A percentile compares a stretch with the other conserved stretches of the same genome.
Evolutionary conservation across 495 filamentous ascomycete species (phyloP).

Genomic region (Annulohypoxylon bovei): DNA sequence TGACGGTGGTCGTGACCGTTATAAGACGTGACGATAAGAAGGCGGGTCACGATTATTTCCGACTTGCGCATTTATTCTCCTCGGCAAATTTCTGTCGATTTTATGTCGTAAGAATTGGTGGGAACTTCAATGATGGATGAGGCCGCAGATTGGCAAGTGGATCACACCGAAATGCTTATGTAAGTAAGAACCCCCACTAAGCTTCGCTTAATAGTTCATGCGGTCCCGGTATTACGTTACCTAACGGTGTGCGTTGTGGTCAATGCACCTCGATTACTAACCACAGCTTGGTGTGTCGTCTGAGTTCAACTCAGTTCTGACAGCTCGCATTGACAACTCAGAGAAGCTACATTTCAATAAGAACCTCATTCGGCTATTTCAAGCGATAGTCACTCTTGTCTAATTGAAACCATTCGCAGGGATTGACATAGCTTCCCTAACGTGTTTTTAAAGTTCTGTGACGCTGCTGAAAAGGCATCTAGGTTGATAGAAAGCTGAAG

Average conservation of each 20-base stretch:
- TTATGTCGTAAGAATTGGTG: background rate
- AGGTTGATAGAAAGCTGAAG: background rate
- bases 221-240: no score
- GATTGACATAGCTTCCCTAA: no score
- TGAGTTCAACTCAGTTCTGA: background rate
- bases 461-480: background rate
- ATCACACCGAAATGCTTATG: background rate
- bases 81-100: background rate
- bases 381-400: background rate
- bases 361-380: background rate
- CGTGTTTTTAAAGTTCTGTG: background rate
- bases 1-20: slow-evolving; percentile 16
- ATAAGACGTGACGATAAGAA: slow-evolving; percentile 10
- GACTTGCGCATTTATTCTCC: background rate
- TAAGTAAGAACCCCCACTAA: background rate
- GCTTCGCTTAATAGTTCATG: slow-evolving; percentile 17
- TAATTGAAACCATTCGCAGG: background rate
- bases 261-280: background rate
- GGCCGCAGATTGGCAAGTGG: no score
- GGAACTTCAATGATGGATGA: background rate
- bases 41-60: background rate
- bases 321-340: background rate
- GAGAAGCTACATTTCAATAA: no score
- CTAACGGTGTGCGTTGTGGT: background rate
- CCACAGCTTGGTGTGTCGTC: background rate